Conservation (phyloP, 257 asterid species). For the Lycium barbarum region DNA sequence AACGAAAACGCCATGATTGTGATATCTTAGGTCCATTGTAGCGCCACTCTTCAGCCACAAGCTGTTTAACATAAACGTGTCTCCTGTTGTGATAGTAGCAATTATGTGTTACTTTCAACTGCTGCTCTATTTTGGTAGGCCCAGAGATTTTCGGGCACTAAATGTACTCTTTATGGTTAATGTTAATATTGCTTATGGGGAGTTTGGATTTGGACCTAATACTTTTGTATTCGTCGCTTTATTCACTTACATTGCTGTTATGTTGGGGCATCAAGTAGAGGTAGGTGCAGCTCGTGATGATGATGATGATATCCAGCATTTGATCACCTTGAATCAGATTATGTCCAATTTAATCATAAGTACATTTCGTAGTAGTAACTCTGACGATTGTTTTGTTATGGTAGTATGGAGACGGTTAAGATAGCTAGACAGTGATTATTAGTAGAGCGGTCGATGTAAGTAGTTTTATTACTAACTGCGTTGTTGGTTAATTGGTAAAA, state of each 20-base stretch:
- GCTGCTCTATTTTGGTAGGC: neutral
- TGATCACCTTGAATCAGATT: neutral
- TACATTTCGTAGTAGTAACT: neutral
- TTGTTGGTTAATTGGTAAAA: neutral
- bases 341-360: constrained; percentile 23
- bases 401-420: neutral
- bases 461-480: neutral
- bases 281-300: neutral
- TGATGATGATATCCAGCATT: neutral
- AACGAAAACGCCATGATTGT: neutral
- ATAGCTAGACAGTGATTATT: neutral
- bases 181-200: neutral
- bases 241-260: neutral
- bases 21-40: neutral
- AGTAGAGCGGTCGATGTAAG: neutral
- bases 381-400: constrained; percentile 7
- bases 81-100: neutral
- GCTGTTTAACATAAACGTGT: neutral
- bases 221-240: neutral
- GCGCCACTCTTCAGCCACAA: constrained; percentile 3
- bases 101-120: neutral
- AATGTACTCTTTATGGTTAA: neutral
- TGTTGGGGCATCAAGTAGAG: neutral
- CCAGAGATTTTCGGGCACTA: neutral
- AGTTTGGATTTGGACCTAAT: neutral